A percentile compares a stretch with the other conserved stretches of the same genome.
Conservation (phyloP, 805 yeast genomes). For the Spathaspora boniae region DNA sequence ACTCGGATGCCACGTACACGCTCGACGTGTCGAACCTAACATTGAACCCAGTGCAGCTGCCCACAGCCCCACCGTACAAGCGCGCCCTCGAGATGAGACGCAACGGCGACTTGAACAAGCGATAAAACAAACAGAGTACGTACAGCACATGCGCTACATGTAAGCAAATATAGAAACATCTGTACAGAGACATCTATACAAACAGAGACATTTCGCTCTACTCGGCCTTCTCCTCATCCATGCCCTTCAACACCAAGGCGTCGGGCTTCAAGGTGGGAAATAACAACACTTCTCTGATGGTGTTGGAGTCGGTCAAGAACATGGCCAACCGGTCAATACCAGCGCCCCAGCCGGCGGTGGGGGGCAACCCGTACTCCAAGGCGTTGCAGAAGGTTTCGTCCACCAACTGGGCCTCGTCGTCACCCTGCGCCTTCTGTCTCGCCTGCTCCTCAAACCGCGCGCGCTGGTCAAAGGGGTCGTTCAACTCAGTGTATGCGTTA, state of each 20-base stretch:
- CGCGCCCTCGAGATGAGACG: conserved; percentile 85
- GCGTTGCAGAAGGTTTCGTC: conserved; percentile 98
- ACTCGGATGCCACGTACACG: conserved; percentile 92
- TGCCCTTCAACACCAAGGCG: conserved; percentile 33
- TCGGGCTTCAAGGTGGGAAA: conserved; percentile 99
- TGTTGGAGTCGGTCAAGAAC: conserved; percentile 95
- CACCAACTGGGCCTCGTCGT: conserved; percentile 95
- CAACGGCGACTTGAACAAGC: conserved; percentile 51
- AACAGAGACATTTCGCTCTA: background rate
- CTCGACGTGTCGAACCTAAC: conserved; percentile 45
- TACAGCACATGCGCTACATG: conserved; percentile 1
- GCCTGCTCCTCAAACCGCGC: conserved; percentile 98
- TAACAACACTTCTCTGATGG: conserved; percentile 94
- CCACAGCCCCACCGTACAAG: conserved; percentile 97
- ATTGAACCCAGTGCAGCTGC: conserved; percentile 89
- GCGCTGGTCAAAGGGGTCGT: conserved; percentile 98
- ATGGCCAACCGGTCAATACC: conserved; percentile 98
- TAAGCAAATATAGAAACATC: conserved; percentile 2
- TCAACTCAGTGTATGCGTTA: conserved; percentile 98
- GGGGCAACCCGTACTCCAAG: conserved; percentile 96
- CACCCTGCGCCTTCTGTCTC: conserved; percentile 97
- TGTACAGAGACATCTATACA: conserved; percentile 2
- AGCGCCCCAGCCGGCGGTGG: conserved; percentile 99
- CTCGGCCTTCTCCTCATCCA: conserved; percentile 28
- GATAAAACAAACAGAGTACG: conserved; percentile 10